Evolutionary conservation across 139 green algal genomes (phyloP).

Genomic region (Tetradesmus obliquus): DNA sequence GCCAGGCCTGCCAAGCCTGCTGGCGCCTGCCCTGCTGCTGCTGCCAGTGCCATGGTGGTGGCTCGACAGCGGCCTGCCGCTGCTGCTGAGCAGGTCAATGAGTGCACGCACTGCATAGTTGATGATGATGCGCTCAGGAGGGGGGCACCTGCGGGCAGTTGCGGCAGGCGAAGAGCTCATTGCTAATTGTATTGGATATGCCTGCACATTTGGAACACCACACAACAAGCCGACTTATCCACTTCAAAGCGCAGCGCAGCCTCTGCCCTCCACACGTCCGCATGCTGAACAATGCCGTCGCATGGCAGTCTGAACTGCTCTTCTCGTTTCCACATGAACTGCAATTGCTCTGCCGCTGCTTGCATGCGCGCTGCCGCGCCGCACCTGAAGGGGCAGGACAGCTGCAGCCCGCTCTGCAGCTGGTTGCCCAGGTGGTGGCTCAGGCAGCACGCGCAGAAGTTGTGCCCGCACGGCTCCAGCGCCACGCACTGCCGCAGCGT

Average conservation of each 20-base stretch:
- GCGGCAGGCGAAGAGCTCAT: neutral
- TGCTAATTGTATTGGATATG: too few species aligned
- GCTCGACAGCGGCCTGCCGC: neutral
- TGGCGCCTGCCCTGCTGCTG: constrained; percentile 1
- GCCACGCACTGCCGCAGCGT: constrained; percentile 69
- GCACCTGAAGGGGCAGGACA: constrained; percentile 60
- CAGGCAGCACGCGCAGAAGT: constrained; percentile 77
- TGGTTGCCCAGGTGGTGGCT: constrained; percentile 71
- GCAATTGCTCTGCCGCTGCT: neutral
- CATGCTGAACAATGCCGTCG: neutral
- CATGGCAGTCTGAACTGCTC: neutral
- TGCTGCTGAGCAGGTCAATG: constrained; percentile 53
- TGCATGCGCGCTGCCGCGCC: neutral
- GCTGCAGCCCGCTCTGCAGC: constrained; percentile 56
- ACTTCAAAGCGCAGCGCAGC: neutral
- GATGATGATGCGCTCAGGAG: constrained; percentile 67
- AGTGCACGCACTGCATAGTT: constrained; percentile 69
- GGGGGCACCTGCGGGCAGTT: constrained; percentile 48
- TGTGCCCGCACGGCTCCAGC: constrained; percentile 80
- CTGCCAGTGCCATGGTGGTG: neutral
- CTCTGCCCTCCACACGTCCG: neutral
- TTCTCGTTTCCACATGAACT: neutral
- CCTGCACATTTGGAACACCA: too few species aligned
- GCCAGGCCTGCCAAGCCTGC: neutral
- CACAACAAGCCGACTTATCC: too few species aligned